Evolutionary conservation across 805 yeast genomes (phyloP).

Genomic region (Yarrowia keelungensis): DNA sequence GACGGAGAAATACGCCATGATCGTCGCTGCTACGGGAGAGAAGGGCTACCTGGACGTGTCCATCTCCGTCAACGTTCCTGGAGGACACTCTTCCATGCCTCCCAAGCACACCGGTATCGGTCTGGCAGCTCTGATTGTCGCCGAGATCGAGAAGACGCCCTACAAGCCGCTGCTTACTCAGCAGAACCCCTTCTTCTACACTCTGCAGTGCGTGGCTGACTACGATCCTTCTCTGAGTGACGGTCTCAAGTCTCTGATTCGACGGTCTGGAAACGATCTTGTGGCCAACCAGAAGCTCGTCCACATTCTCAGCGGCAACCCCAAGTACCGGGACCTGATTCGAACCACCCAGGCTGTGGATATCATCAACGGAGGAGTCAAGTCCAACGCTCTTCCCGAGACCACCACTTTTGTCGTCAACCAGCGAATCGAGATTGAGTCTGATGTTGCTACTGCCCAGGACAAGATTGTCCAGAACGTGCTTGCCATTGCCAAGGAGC

Average conservation of each 20-base stretch:
- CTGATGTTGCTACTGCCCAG: slow-evolving; percentile 55
- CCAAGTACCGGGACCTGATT: slow-evolving; percentile 47
- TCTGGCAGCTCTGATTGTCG: slow-evolving; percentile 65
- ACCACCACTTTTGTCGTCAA: slow-evolving; percentile 61
- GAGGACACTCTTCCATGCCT: slow-evolving; percentile 84
- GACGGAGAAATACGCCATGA: slow-evolving; percentile 60
- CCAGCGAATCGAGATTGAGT: slow-evolving; percentile 69
- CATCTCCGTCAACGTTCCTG: slow-evolving; percentile 63
- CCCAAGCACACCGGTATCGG: slow-evolving; percentile 86
- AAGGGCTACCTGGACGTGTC: slow-evolving; percentile 63
- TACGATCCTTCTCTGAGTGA: slow-evolving; percentile 51
- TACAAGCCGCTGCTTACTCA: slow-evolving; percentile 57
- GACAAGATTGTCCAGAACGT: slow-evolving; percentile 53
- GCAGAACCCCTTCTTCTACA: slow-evolving; percentile 65
- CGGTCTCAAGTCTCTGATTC: slow-evolving; percentile 43
- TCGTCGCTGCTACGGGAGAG: slow-evolving; percentile 60
- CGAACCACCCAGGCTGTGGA: slow-evolving; percentile 74
- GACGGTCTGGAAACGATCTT: slow-evolving; percentile 43
- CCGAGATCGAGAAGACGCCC: slow-evolving; percentile 63
- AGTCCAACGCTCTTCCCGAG: slow-evolving; percentile 81
- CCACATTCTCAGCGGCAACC: slow-evolving; percentile 11
- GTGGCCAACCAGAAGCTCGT: slow-evolving; percentile 39
- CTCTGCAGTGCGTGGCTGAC: slow-evolving; percentile 69
- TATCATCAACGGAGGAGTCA: slow-evolving; percentile 72
- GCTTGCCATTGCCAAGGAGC: slow-evolving; percentile 55